Evolutionary conservation across 345 rosid species (phyloP).

Genomic region (Lagerstroemia speciosa): DNA sequence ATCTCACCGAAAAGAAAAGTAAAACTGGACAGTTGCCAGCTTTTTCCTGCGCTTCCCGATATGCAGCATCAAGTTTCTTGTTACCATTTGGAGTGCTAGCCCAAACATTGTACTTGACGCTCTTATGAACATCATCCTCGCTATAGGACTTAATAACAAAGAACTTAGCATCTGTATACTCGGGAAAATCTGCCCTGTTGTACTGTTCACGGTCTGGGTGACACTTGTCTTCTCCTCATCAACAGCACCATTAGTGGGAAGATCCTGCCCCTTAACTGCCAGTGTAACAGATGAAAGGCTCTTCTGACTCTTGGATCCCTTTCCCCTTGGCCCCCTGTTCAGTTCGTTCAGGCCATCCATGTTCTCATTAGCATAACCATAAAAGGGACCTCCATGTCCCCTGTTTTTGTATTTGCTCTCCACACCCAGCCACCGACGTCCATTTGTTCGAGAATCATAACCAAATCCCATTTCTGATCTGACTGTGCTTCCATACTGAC

Average conservation of each 20-base stretch:
- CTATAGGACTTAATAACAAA: conserved; percentile 90
- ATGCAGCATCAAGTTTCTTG: conserved; percentile 89
- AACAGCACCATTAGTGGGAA: conserved; percentile 20
- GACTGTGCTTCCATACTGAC: conserved; percentile 53
- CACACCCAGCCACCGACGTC: conserved; percentile 51
- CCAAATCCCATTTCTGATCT: conserved; percentile 66
- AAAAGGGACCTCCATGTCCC: conserved; percentile 65
- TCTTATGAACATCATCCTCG: conserved; percentile 97
- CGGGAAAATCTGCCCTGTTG: conserved; percentile 62
- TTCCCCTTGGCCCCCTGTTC: conserved; percentile 85
- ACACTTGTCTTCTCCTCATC: conserved; percentile 28
- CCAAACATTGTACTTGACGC: conserved; percentile 88
- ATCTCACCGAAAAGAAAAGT: conserved; percentile 78
- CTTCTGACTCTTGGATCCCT: conserved; percentile 58
- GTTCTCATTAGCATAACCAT: conserved; percentile 47
- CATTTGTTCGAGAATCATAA: conserved; percentile 56
- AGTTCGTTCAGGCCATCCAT: conserved; percentile 78
- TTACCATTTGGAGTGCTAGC: conserved; percentile 95
- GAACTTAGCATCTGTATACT: conserved; percentile 59
- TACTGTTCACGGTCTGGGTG: conserved; percentile 54
- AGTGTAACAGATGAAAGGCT: conserved; percentile 26
- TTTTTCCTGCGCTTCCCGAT: conserved; percentile 67
- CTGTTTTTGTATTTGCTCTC: conserved; percentile 58
- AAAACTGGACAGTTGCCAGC: conserved; percentile 66
- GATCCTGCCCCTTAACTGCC: conserved; percentile 47